Base-by-base conservation (phyloP, 2,329 filamentous ascomycete species). In the Pseudogymnoascus sp. region DNA sequence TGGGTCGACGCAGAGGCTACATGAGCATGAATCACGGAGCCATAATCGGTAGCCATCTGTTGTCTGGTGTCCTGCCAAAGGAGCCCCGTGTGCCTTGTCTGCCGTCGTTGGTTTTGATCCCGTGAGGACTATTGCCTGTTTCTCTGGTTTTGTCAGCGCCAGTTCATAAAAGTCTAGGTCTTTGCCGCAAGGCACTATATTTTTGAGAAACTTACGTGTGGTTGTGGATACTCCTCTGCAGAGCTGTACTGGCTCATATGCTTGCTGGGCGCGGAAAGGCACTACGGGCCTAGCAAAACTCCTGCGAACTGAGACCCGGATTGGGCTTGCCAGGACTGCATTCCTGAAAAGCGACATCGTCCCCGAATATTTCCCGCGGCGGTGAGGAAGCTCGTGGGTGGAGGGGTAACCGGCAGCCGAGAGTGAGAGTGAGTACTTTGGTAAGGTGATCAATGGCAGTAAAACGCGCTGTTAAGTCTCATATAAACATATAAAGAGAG, bases 1-100 rank as follows among this genome's bases (percentile, higher is more conserved):
- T 3, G 79, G 75, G 69, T 87, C 80, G 33, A 85, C 76, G 69
- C 85, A 87, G 48, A 65, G 68, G n/a, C 75, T 66, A 69, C 85
- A 87, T 18, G 74, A 69, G 73, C 85, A 88, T 62, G 79, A 74
- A 70, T 88, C 85, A 37, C 85, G 80, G 18, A 87, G 73, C 68
- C 73, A 76, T 6, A 70, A 42, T 21, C 48, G 48, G 48, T 55
- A 55, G 27, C 48, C 48, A 33, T 55, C 29, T 33, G 48, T 55
- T 7, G 29, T 55, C 9, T 55, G 48, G 48, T 33, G 48, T 1
- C 4, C 48, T 21, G 48, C 9, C 29, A 55, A 55, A 8, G 48
- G 48, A 33, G 29, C 9, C 5, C 29, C 29, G 2, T 55, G 48
- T n/a, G 5, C 48, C 21, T 55, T 55, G 45, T 55, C 9, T 33